Evolutionary conservation across 805 yeast species (phyloP).

Genomic region (Myxozyma melibiosi): DNA sequence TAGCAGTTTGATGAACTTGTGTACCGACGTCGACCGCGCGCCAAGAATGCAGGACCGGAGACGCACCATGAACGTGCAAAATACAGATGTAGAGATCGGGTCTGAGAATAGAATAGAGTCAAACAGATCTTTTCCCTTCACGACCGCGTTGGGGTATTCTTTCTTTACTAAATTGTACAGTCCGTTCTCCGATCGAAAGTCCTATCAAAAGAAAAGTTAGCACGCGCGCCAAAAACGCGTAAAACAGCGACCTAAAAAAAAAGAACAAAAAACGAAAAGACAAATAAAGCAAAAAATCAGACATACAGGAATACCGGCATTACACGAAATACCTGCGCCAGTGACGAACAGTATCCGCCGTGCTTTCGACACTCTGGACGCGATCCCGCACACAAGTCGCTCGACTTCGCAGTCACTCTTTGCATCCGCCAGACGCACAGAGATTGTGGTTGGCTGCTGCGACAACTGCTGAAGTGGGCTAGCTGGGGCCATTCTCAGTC

Average conservation of each 20-base stretch:
- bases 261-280: background rate
- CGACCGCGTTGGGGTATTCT: constrained; percentile 60
- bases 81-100: constrained; percentile 64
- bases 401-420: background rate
- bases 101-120: constrained; percentile 81
- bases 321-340: constrained; percentile 96
- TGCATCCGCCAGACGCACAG: constrained; percentile 19
- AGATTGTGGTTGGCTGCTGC: constrained; percentile 1
- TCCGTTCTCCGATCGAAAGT: constrained; percentile 83
- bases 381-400: constrained; percentile 7
- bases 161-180: constrained; percentile 72
- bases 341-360: constrained; percentile 28
- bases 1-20: constrained; percentile 65
- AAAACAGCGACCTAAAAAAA: background rate
- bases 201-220: too few species aligned
- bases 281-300: background rate
- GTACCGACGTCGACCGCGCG: constrained; percentile 85
- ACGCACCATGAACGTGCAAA: constrained; percentile 86
- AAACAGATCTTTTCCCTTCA: constrained; percentile 87
- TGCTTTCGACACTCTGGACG: constrained; percentile 15
- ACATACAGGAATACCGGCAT: constrained; percentile 84
- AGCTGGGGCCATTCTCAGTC: background rate
- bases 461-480: background rate
- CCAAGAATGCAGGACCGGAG: constrained; percentile 62
- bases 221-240: background rate